Evolutionary conservation across 805 yeast species (phyloP).

Genomic region (Vanderwaltozyma polyspora): DNA sequence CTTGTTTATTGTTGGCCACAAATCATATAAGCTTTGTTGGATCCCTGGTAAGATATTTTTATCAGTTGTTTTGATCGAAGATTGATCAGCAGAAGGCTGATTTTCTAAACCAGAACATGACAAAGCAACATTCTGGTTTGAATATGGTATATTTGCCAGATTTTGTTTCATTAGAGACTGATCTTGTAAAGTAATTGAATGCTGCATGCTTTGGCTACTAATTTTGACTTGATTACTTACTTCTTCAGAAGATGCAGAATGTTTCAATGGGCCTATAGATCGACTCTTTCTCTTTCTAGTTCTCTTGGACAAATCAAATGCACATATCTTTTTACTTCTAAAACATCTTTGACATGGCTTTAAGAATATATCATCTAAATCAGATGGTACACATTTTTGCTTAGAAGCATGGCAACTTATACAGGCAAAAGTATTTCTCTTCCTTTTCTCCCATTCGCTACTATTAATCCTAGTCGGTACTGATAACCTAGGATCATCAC

Average conservation of each 20-base stretch:
- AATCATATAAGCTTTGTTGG: conserved; percentile 4
- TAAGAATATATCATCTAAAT: conserved; percentile 32
- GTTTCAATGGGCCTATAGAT: conserved; percentile 1
- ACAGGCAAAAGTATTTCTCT: conserved; percentile 28
- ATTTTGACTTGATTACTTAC: not conserved
- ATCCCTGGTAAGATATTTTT: conserved; percentile 4
- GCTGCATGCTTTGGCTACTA: not conserved
- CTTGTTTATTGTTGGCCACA: conserved; percentile 2
- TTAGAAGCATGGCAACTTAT: conserved; percentile 61
- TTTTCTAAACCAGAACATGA: not conserved
- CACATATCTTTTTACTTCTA: conserved; percentile 53
- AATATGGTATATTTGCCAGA: not conserved
- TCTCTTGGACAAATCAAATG: conserved; percentile 50
- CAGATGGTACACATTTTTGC: conserved; percentile 72
- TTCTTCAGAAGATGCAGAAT: not conserved
- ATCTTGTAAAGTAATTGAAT: not conserved
- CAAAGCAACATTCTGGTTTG: not conserved
- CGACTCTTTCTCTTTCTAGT: conserved; percentile 35
- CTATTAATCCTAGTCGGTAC: conserved; percentile 16
- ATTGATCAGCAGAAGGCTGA: not conserved
- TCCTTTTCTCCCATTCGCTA: conserved; percentile 15
- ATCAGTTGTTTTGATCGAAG: not conserved
- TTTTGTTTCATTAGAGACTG: not conserved
- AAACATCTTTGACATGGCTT: conserved; percentile 69
- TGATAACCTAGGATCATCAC: conserved; percentile 16